Conservation (phyloP, 352 stramenopile genomes). For the Peronospora belbahrii region DNA sequence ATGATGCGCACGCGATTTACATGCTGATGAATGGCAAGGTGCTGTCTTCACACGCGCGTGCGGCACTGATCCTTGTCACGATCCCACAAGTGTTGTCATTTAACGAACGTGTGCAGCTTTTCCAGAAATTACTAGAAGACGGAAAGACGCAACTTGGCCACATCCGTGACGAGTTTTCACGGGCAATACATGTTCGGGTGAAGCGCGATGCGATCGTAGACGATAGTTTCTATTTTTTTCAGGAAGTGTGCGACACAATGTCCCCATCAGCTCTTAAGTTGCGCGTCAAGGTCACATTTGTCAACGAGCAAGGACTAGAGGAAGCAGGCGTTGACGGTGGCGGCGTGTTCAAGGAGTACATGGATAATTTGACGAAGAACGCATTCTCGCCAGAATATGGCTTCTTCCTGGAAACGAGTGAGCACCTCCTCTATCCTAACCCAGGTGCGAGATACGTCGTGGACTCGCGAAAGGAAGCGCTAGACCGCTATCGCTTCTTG, state of each 20-base stretch:
- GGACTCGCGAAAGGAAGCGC: conserved; percentile 60
- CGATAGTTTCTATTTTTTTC: conserved; percentile 85
- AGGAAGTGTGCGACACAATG: conserved; percentile 40
- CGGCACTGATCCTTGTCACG: conserved; percentile 53
- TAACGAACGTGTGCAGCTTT: conserved; percentile 60
- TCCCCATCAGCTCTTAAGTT: conserved; percentile 75
- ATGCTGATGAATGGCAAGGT: conserved; percentile 35
- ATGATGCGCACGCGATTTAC: conserved; percentile 38
- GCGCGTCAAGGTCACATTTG: conserved; percentile 87
- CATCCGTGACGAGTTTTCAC: conserved; percentile 54
- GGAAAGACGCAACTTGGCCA: conserved; percentile 41
- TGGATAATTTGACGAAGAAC: conserved; percentile 84
- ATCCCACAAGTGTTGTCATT: conserved; percentile 81
- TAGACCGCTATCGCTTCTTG: conserved; percentile 93
- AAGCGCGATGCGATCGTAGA: conserved; percentile 83
- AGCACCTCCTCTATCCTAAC: conserved; percentile 92
- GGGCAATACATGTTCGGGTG: conserved; percentile 49
- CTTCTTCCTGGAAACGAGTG: conserved; percentile 80
- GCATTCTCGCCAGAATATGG: conserved; percentile 83
- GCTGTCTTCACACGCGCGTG: conserved; percentile 30
- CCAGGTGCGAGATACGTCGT: conserved; percentile 75
- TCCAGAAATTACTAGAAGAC: conserved; percentile 61
- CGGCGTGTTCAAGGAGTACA: conserved; percentile 97
- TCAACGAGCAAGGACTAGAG: conserved; percentile 90
- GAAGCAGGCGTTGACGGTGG: conserved; percentile 96